A percentile compares a stretch with the other conserved stretches of the same genome.
These are phyloP conservation scores for Gonium pectorale DNA, from an alignment of 139 green algal genomes.

Conservation along the genomic window DNA sequence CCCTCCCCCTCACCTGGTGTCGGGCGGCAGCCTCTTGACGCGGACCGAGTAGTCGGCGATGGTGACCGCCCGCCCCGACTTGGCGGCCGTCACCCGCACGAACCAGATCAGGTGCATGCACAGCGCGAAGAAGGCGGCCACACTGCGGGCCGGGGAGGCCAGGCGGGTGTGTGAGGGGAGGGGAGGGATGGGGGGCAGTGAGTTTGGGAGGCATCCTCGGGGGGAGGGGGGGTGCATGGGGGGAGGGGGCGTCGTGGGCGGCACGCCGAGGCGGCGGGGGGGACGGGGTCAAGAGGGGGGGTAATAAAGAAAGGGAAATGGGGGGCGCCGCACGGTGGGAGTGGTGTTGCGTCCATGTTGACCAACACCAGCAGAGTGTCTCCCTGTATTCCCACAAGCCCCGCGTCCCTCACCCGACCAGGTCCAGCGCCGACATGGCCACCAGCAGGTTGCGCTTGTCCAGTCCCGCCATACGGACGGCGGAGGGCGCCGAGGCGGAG, in stretches of 20 bases:
- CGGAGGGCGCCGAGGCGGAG: neutral
- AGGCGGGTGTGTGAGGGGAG: neutral
- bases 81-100: neutral
- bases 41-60: constrained; percentile 55
- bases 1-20: no score
- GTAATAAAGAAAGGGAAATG: neutral
- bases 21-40: constrained; percentile 40
- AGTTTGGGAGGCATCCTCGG: neutral
- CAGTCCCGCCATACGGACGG: neutral
- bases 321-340: neutral
- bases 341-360: neutral
- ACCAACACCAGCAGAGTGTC: neutral
- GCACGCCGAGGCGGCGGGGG: neutral
- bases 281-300: neutral
- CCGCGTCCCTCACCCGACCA: constrained; percentile 35
- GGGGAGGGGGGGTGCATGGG: neutral
- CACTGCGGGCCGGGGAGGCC: neutral
- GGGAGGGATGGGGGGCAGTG: neutral
- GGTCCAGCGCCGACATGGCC: constrained; percentile 46
- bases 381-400: neutral
- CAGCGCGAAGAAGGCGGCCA: neutral
- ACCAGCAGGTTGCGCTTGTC: constrained; percentile 51
- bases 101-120: constrained; percentile 10
- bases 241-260: neutral
- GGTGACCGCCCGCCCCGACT: neutral